Evolutionary conservation across 345 rosid genomes (phyloP).

Genomic region (Cardamine resedifolia): DNA sequence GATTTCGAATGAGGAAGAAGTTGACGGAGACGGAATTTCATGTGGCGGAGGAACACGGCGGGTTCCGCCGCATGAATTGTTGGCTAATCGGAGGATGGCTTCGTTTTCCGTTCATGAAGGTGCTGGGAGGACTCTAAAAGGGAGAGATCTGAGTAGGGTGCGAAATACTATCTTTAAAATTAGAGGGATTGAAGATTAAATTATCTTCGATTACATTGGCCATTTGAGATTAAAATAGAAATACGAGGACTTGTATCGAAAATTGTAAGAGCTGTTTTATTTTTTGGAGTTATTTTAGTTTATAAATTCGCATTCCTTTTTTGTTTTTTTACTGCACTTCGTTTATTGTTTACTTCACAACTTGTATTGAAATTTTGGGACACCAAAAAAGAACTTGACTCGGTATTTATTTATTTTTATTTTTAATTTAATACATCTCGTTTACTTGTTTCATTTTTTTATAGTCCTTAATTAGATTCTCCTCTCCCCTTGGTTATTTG

Average conservation of each 20-base stretch:
- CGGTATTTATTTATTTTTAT: background rate
- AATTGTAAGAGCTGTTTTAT: background rate
- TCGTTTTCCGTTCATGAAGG: conserved; percentile 98
- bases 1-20: conserved; percentile 38
- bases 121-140: conserved; percentile 92
- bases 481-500: background rate
- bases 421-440: background rate
- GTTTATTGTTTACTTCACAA: background rate
- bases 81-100: conserved; percentile 79
- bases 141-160: conserved; percentile 91
- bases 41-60: conserved; percentile 43
- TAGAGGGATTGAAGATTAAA: conserved; percentile 87
- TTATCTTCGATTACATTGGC: background rate
- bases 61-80: conserved; percentile 85
- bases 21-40: conserved; percentile 42
- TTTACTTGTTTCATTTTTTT: conserved; percentile 4
- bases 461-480: conserved; percentile 15
- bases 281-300: conserved; percentile 12
- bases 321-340: background rate
- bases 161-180: conserved; percentile 92
- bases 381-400: conserved; percentile 22
- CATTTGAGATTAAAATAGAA: conserved; percentile 5
- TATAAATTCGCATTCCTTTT: background rate
- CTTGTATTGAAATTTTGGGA: conserved; percentile 26
- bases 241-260: background rate